Conservation (phyloP, 148 eudicot species). For the Silene latifolia region DNA sequence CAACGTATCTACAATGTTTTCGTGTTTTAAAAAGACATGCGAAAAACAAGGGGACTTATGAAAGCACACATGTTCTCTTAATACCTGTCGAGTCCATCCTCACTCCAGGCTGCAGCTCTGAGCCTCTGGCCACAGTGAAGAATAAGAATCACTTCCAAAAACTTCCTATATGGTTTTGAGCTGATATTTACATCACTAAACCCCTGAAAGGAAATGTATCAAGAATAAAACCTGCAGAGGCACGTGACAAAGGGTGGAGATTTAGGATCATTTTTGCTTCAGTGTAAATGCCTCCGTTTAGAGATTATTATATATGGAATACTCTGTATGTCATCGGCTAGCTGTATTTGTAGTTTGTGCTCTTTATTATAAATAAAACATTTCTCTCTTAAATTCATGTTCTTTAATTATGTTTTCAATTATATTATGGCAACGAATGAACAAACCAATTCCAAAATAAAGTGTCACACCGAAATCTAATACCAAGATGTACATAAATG, state of each 20-base stretch:
- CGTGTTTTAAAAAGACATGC: too few relatives aligned
- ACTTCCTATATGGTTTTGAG: conserved; percentile 29
- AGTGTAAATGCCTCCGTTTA: not conserved
- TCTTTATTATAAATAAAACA: too few relatives aligned
- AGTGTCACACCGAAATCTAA: too few relatives aligned
- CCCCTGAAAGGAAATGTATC: conserved; percentile 11
- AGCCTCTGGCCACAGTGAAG: conserved; percentile 19
- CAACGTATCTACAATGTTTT: not conserved
- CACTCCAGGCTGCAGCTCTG: conserved; percentile 23
- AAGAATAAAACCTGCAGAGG: conserved; percentile 3
- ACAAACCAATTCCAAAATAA: too few relatives aligned
- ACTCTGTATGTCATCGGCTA: too few relatives aligned
- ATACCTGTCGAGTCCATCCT: conserved; percentile 17
- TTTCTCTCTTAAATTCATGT: too few relatives aligned
- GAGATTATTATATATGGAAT: too few relatives aligned
- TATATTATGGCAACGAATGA: too few relatives aligned
- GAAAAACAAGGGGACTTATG: not conserved
- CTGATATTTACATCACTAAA: conserved; percentile 21
- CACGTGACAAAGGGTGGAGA: not conserved
- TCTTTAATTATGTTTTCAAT: too few relatives aligned
- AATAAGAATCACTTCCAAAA: conserved; percentile 23
- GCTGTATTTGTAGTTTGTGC: too few relatives aligned
- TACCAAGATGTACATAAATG: too few relatives aligned
- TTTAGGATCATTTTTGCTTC: not conserved
- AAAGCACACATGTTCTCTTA: conserved; percentile 27